Conservation (phyloP, 331 rosid species). For the Rosa hybrid region DNA sequence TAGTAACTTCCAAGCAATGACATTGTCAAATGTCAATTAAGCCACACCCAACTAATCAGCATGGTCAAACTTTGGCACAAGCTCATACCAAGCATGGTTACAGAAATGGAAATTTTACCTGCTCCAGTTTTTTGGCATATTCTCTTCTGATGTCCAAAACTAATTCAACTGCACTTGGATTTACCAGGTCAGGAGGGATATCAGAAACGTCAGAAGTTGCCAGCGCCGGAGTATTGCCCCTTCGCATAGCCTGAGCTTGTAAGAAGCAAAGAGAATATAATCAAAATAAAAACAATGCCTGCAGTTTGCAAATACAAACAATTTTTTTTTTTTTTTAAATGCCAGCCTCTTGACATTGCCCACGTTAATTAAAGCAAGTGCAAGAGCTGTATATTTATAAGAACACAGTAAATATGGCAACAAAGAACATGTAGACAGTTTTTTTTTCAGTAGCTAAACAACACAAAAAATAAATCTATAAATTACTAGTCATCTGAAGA, state of each 20-base stretch:
- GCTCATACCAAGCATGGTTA: background rate
- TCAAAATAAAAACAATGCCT: slow-evolving; percentile 8
- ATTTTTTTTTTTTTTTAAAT: background rate
- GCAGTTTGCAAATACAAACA: slow-evolving; percentile 8
- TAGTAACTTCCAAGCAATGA: background rate
- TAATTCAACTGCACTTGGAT: slow-evolving; percentile 76
- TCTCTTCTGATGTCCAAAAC: slow-evolving; percentile 76
- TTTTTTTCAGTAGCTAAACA: background rate
- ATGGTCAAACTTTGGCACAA: background rate
- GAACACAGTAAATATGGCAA: background rate
- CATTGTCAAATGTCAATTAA: background rate
- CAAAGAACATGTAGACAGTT: background rate
- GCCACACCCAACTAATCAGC: background rate
- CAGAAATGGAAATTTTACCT: slow-evolving; percentile 53
- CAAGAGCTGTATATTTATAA: background rate
- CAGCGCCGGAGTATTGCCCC: slow-evolving; percentile 47
- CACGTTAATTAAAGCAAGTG: background rate
- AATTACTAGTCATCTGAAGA: slow-evolving; percentile 12
- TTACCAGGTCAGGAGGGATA: slow-evolving; percentile 72
- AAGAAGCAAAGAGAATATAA: slow-evolving; percentile 23
- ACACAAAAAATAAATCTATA: background rate
- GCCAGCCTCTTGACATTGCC: background rate
- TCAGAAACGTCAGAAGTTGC: slow-evolving; percentile 46
- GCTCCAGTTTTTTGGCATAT: slow-evolving; percentile 76
- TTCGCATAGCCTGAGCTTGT: slow-evolving; percentile 57